phyloP scores from a whole-genome alignment of 768 basidiomycete species.

The Suillus plorans region DNA sequence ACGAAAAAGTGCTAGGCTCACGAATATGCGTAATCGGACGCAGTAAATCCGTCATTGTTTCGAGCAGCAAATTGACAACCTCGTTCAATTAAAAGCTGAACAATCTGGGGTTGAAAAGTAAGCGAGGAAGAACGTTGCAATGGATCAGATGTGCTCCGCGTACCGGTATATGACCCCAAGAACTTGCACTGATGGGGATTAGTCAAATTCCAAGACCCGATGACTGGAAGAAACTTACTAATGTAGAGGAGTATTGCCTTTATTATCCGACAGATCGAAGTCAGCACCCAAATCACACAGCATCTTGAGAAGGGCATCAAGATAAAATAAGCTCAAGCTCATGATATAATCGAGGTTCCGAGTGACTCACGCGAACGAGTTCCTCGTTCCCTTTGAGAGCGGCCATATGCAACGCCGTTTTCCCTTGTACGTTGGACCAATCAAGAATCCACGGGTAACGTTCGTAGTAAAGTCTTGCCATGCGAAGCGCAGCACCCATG shows the following conservation, averaged over 20 bases:
- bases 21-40: conserved; percentile 86
- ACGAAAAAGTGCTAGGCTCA: conserved; percentile 11
- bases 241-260: conserved; percentile 91
- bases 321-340: conserved; percentile 17
- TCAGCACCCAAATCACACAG: conserved; percentile 90
- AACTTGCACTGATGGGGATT: conserved; percentile 61
- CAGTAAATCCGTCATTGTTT: conserved; percentile 90
- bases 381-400: conserved; percentile 88
- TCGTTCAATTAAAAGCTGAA: conserved; percentile 84
- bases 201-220: conserved; percentile 10
- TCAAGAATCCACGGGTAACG: conserved; percentile 85
- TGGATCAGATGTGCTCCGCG: conserved; percentile 25
- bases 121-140: conserved; percentile 7
- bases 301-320: conserved; percentile 52
- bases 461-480: conserved; percentile 86
- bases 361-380: conserved; percentile 70
- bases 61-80: conserved; percentile 81
- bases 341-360: conserved; percentile 11
- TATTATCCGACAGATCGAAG: conserved; percentile 84
- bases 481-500: conserved; percentile 73
- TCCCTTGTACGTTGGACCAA: conserved; percentile 90
- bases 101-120: conserved; percentile 47
- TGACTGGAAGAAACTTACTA: conserved; percentile 57
- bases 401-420: conserved; percentile 87
- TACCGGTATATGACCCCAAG: conserved; percentile 84